A percentile compares a stretch with the other conserved stretches of the same genome.
Evolutionary conservation across 257 asterid species (phyloP).

Genomic region (Mentha longifolia): DNA sequence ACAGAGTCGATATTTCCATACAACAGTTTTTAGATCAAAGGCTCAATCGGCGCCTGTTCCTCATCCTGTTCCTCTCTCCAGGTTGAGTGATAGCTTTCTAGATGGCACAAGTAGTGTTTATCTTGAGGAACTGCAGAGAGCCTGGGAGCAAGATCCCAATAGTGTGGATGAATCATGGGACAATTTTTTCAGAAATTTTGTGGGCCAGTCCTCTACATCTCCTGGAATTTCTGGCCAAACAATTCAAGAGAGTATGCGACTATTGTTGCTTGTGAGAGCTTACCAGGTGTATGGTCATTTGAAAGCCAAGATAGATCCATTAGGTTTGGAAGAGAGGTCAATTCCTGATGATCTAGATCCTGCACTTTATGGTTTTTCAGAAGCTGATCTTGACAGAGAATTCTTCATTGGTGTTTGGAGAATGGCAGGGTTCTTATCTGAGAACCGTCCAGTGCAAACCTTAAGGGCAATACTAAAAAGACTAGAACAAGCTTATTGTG

Average conservation of each 20-base stretch:
- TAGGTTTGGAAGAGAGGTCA: conserved; percentile 73
- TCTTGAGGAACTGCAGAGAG: conserved; percentile 96
- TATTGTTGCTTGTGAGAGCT: conserved; percentile 89
- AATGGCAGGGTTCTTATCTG: conserved; percentile 92
- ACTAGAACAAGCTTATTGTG: conserved; percentile 95
- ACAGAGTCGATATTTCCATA: conserved; percentile 58
- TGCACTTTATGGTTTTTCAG: conserved; percentile 82
- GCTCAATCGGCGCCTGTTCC: conserved; percentile 84
- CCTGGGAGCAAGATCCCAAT: conserved; percentile 95
- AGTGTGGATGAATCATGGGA: conserved; percentile 99
- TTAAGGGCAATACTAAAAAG: conserved; percentile 84
- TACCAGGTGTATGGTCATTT: conserved; percentile 96
- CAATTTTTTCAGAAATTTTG: conserved; percentile 91
- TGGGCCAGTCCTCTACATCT: conserved; percentile 85
- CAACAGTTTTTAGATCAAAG: conserved; percentile 63
- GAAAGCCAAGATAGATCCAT: conserved; percentile 92
- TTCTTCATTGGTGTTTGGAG: conserved; percentile 96
- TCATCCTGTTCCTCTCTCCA: conserved; percentile 83
- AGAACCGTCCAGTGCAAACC: conserved; percentile 97
- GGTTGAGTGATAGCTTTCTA: conserved; percentile 89
- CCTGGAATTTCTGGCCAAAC: conserved; percentile 99
- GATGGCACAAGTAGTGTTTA: conserved; percentile 98
- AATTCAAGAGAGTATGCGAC: conserved; percentile 95
- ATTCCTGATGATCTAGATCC: conserved; percentile 92
- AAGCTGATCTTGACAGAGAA: conserved; percentile 95